These are phyloP conservation scores for Cryphonectria carpinicola DNA, from an alignment of 2,329 filamentous ascomycete genomes.

Conservation along the genomic window DNA sequence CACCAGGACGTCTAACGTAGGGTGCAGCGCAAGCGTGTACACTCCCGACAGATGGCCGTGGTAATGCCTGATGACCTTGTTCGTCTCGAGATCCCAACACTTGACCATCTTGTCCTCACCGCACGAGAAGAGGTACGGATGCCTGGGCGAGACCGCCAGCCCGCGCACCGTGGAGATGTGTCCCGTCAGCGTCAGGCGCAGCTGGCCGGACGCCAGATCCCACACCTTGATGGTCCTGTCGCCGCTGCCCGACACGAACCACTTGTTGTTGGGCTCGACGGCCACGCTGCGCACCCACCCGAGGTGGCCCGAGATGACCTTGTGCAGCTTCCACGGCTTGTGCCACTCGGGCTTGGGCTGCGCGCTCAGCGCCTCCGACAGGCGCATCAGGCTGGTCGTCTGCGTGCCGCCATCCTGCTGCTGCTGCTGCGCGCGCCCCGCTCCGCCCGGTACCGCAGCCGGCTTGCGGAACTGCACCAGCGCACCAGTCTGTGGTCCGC, in stretches of 20 bases:
- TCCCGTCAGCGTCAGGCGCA: constrained; percentile 85
- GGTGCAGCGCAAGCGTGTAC: constrained; percentile 91
- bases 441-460: constrained; percentile 30
- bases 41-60: constrained; percentile 96
- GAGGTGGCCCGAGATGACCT: constrained; percentile 93
- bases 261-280: constrained; percentile 94
- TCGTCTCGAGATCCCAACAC: constrained; percentile 99
- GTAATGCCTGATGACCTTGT: constrained; percentile 97
- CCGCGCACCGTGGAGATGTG: constrained; percentile 94
- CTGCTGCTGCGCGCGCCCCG: constrained; percentile 29
- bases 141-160: constrained; percentile 86
- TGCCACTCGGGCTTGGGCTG: constrained; percentile 88
- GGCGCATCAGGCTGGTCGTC: constrained; percentile 41
- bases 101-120: constrained; percentile 99
- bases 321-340: constrained; percentile 96
- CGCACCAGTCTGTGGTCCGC: constrained; percentile 39
- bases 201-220: constrained; percentile 87
- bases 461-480: constrained; percentile 39
- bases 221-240: constrained; percentile 99
- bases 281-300: constrained; percentile 91
- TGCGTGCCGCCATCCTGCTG: constrained; percentile 39
- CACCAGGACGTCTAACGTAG: constrained; percentile 90
- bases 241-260: constrained; percentile 94
- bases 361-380: constrained; percentile 36
- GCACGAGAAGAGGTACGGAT: constrained; percentile 97